Percentiles rank a stretch among this genome's conserved stretches.
Evolutionary conservation across 331 rosid genomes (phyloP).

Genomic region (Quercus tomentella): DNA sequence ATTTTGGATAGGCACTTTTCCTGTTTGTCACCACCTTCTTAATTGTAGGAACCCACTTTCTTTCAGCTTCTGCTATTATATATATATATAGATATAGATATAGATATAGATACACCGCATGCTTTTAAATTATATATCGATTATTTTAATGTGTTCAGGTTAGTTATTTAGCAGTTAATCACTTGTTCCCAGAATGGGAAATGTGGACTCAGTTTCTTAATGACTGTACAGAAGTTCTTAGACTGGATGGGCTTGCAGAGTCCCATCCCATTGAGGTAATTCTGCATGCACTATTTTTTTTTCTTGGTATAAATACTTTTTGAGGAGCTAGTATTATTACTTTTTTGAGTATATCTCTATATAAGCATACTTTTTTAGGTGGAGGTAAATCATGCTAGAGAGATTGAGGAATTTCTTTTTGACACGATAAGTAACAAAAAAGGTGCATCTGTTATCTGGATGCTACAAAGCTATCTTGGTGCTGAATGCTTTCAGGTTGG

Average conservation of each 20-base stretch:
- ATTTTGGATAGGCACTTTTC: no score
- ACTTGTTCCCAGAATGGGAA: slow-evolving; percentile 53
- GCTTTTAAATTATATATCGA: background rate
- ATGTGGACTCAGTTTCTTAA: background rate
- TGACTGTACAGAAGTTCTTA: background rate
- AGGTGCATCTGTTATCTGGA: slow-evolving; percentile 93
- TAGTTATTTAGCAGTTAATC: slow-evolving; percentile 47
- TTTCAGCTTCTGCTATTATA: no score
- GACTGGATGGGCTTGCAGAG: background rate
- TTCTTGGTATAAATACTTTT: background rate
- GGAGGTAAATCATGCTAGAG: slow-evolving; percentile 80
- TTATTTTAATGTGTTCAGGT: slow-evolving; percentile 24
- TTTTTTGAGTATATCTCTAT: slow-evolving; percentile 1
- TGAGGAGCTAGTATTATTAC: background rate
- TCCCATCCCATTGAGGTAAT: background rate
- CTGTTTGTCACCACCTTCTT: no score
- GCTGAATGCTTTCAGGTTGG: slow-evolving; percentile 83
- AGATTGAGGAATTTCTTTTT: slow-evolving; percentile 79
- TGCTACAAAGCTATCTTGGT: slow-evolving; percentile 95
- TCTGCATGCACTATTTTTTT: background rate
- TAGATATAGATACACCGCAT: background rate
- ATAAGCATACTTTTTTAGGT: slow-evolving; percentile 46
- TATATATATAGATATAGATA: no score
- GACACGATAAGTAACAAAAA: slow-evolving; percentile 86
- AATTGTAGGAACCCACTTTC: no score